phyloP scores from a whole-genome alignment of 129 eudicot species.

The carrot (Daucus carota) region DH1_v3.0 NC_030381.2:21000001-21000500 shows the following conservation, averaged over 20 bases:
- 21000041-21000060: conserved; percentile 40
- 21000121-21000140: conserved; percentile 21
- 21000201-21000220: conserved; percentile 17
- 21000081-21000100: conserved; percentile 31
- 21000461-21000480: conserved; percentile 13
- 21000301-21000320: conserved; percentile 21
- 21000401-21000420: conserved; percentile 24
- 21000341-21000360: conserved; percentile 16
- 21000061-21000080: conserved; percentile 39
- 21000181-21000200: conserved; percentile 9
- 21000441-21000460: conserved; percentile 14
- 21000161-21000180: conserved; percentile 16
- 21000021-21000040: conserved; percentile 8
- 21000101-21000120: conserved; percentile 11
- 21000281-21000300: conserved; percentile 8
- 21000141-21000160: conserved; percentile 22
- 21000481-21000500: conserved; percentile 17
- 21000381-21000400: conserved; percentile 11
- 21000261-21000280: conserved; percentile 16
- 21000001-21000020: background rate
- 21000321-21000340: conserved; percentile 24
- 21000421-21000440: conserved; percentile 8
- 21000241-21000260: conserved; percentile 19
- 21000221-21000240: conserved; percentile 17
- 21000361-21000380: conserved; percentile 20